These are phyloP conservation scores for Botrytis cinerea DNA, from an alignment of 2,329 filamentous ascomycete genomes.

Conservation along the genomic window DNA sequence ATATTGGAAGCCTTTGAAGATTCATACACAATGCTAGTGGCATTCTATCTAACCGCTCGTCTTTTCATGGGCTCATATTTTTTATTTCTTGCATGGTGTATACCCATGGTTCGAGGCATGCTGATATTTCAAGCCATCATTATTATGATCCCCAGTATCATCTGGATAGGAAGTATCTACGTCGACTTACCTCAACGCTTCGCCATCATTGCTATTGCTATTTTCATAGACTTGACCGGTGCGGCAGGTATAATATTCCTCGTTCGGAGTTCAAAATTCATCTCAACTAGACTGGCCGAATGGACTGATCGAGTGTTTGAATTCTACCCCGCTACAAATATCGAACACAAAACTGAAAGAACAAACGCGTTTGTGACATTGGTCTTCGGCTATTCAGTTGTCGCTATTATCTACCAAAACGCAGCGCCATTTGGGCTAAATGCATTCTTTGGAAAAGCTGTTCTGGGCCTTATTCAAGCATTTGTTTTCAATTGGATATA, in stretches of 20 bases:
- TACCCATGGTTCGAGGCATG: conserved; percentile 59
- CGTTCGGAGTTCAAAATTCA: conserved; percentile 41
- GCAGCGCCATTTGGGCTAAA: conserved; percentile 53
- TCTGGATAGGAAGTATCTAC: conserved; percentile 64
- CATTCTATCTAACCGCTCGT: conserved; percentile 61
- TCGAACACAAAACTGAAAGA: conserved; percentile 65
- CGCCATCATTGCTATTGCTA: conserved; percentile 57
- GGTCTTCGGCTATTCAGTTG: conserved; percentile 65
- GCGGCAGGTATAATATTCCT: conserved; percentile 47
- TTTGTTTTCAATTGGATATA: conserved; percentile 65
- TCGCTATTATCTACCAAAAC: conserved; percentile 62
- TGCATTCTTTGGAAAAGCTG: conserved; percentile 62
- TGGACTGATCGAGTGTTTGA: conserved; percentile 49
- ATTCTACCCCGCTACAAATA: conserved; percentile 63
- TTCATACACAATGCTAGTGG: conserved; percentile 60
- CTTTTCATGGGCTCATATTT: conserved; percentile 55
- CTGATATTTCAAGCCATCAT: conserved; percentile 53
- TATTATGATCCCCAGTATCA: conserved; percentile 49
- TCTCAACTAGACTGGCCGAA: conserved; percentile 32
- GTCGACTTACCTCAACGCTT: conserved; percentile 56
- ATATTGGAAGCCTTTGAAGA: conserved; percentile 58
- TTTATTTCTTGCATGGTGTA: conserved; percentile 48
- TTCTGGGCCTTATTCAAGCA: conserved; percentile 58
- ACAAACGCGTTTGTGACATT: conserved; percentile 65
- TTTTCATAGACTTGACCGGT: conserved; percentile 56